Evolutionary conservation across 1,284 basidiomycete species (phyloP).

Genomic region (Ustilago sp.): DNA sequence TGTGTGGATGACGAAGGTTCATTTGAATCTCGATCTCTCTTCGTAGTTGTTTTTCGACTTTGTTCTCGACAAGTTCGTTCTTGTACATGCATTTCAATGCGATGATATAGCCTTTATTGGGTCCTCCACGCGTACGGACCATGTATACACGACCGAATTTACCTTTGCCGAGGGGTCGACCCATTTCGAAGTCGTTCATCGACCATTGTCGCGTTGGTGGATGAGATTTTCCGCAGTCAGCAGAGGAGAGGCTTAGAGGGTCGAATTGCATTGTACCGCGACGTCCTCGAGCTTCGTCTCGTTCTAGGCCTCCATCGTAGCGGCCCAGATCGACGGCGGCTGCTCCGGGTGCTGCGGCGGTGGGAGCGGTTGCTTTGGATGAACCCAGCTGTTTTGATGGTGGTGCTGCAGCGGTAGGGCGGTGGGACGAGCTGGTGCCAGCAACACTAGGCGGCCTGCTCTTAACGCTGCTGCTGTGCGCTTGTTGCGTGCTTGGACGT

Average conservation of each 20-base stretch:
- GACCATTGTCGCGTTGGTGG: constrained; percentile 75
- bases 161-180: constrained; percentile 94
- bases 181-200: constrained; percentile 90
- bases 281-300: constrained; percentile 67
- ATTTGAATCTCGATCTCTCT: constrained; percentile 99
- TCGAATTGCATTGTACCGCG: constrained; percentile 48
- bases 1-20: constrained; percentile 94
- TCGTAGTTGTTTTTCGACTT: constrained; percentile 81
- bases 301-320: constrained; percentile 69
- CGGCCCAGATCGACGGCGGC: constrained; percentile 63
- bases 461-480: constrained; percentile 9
- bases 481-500: constrained; percentile 32
- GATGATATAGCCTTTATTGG: constrained; percentile 79
- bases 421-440: constrained; percentile 18
- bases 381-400: constrained; percentile 13
- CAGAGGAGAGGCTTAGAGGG: constrained; percentile 32
- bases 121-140: constrained; percentile 82
- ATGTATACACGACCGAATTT: constrained; percentile 99
- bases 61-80: constrained; percentile 89
- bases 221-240: constrained; percentile 33
- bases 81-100: constrained; percentile 98
- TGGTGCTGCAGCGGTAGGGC: constrained; percentile 7
- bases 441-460: constrained; percentile 42
- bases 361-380: constrained; percentile 7
- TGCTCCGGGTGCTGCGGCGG: not conserved